Base-by-base conservation (phyloP, 1,139 yeast genomes). In the Suhomyces panamericanus region DNA sequence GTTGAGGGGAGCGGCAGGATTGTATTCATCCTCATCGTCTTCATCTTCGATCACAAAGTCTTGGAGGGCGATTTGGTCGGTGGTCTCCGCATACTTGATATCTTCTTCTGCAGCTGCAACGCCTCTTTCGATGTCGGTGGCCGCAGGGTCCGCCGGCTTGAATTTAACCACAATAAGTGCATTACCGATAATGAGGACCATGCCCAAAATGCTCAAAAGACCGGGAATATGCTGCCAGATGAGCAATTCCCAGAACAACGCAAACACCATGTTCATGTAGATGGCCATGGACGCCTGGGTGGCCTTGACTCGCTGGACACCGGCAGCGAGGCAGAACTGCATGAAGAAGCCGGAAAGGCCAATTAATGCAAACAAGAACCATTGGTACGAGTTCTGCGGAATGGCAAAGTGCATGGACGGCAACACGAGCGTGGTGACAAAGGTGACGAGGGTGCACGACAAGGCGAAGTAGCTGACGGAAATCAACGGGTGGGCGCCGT, bases 261-360 rank as follows among this genome's bases (percentile, higher is more conserved):
- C 93, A 67, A 85, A 88, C 1, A 89, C 67, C 74, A 90, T 76
- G 56, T 84, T 88, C 2, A 89, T 75, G 62, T 90, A 90, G 6
- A 80, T 69, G 77, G 87, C 84, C 49, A 87, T 74, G 5, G 93
- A 75, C 0, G 91, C 90, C 47, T 88, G 76, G 1, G 90, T 82
- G 1, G 96, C 96, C 49, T 76, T 75, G 50, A 87, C 96, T 47
- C 89, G 70, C 62, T 88, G 96, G 42, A 90, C 77, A 1, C 96
- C 97, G 3, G 89, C 83, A 0, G 97, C 87, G 44, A 87, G 66
- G 27, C 85, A 69, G 55, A 83, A 82, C 62, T 90, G 96, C 82
- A 85, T 86, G 44, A 83, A 65, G 62, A 90, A 90, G 0, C 97
- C 97, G 37, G 87, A 76, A 11, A 85, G 52, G 2, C 96, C 96